Evolutionary conservation across 1,284 basidiomycete species (phyloP), one percentile per base, ranked within the genome.

Genomic region (Garcileccinum viscosum): DNA sequence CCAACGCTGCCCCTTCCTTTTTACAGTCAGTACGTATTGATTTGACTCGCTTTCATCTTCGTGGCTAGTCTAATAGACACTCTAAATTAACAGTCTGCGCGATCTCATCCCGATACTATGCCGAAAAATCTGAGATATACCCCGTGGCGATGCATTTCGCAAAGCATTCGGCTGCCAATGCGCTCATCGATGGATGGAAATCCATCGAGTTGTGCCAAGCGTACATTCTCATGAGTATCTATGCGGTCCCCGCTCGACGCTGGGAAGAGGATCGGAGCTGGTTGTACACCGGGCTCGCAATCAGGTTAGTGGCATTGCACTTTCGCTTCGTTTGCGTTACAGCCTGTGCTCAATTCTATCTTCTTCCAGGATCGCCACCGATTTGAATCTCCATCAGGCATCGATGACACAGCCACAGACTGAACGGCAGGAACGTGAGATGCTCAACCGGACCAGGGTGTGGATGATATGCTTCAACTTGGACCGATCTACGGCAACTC

Each of bases 381-480:
- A 96, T 78, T 84, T 96, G 66, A 95, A 95, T 77, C 79, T 96
- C 60, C 93, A 96, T 77, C 89, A 92, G 69, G 86, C 88, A 24
- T 85, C 89, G 7, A 82, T 84, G 9, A 84, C 85, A 30, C 90
- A 90, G 75, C 86, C 91, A 22, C 80, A 80, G 71, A 87, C 84
- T 33, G 91, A 93, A 77, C 85, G 82, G 62, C 89, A 93, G 71
- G 93, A 93, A 77, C 86, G 94, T 22, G 95, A 96, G 81, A 86
- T 93, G 59, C 80, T 96, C 74, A 96, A 96, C 78, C 88, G 91
- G 68, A 89, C 89, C 53, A 85, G 95, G 22, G 90, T 93, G 27
- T 96, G 94, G 95, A 88, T 95, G 86, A 91, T 93, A 67, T 95
- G 94, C 79, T 95, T 92, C 82, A 94, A 94, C 77, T 75, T 95